Evolutionary conservation across 306 rosid species (phyloP), one percentile per base, ranked within the genome.

Genomic region (Acacia melanoxylon): DNA sequence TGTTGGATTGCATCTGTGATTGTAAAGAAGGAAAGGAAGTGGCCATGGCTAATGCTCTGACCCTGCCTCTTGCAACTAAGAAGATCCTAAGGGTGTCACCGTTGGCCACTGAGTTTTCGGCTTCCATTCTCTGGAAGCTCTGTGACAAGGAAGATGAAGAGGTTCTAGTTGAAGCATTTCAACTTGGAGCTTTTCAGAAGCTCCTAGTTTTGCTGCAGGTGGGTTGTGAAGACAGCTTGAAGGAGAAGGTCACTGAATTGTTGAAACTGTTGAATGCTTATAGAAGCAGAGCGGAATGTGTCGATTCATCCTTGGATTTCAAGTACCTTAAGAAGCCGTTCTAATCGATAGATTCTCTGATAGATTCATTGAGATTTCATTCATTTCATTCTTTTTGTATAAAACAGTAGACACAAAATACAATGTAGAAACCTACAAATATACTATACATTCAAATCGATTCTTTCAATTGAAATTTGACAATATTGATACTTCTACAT

Each of bases 191-290:
- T 25, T 90, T 93, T 70, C 92, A 93, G 84, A 94, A 94, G 85
- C 83, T 93, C 4, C 85, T 94, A 88, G 90, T 94, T 81, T n/a
- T 93, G 77, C 83, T 94, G 89, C 98, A 94, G 81, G 89, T 94
- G 22, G 97, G 98, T 3, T 91, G 94, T 81, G 86, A 61, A 22
- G 94, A 87, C 42, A 70, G 83, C n/a, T 77, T 84, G 56, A 94
- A 91, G 82, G 94, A 79, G 78, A 94, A 92, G 87, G 91, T 88
- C 9, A 86, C 92, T 0, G 92, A 91, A 68, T 78, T 94, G 87
- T 86, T 94, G 94, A 94, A 86, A 62, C 49, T 87, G 77, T 81
- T 94, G 86, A 91, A 94, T 90, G 82, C 81, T 76, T 84, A 91
- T 45, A 88, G 68, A 56, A 74, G 79, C 78, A 88, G 70, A 84